Base-by-base conservation (phyloP, 1,139 yeast genomes). In the Debaryomyces fabryi region DNA sequence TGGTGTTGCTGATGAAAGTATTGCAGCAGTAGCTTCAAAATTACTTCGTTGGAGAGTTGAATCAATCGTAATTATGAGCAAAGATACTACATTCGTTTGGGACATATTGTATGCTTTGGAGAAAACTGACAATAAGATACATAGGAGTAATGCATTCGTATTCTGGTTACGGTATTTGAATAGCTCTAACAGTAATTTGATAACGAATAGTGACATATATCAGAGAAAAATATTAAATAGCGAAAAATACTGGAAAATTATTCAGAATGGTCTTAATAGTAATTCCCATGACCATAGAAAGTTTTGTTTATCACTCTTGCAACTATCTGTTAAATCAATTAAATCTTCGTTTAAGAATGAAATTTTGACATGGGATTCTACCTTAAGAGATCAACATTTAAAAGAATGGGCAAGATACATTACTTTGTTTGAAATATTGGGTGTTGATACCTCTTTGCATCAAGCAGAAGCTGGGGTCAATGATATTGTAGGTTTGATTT, bases 371-470 rank as follows among this genome's bases (percentile, higher is more conserved):
- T 86, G 91, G 86, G 65, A 72, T n/a, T 49, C 57, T 0, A 21
- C 57, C 0, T 54, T 70, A 1, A 58, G 58, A 3, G 59, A 60
- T 0, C 56, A 58, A 3, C 72, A 76, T 44, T 58, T 80, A 33
- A 71, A 71, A 13, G 81, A 83, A 41, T 91, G 97, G 97, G 77
- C 81, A 42, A 75, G 89, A 51, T 91, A 74, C 58, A 74, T 83
- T 30, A 88, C 96, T 0, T 68, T 91, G 12, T 86, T 83, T 55
- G 96, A 91, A 60, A 86, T 91, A 43, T 69, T 89, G 36, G 95
- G 91, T 1, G 78, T 91, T 42, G 97, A 91, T 62, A 85, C 96
- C 0, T 88, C 97, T 0, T 70, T 88, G 58, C 92, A 91, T 59
- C 97, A 91, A 65, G 84, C 93, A 0, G 85, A 85, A 56, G 97